These are phyloP conservation scores for Ambrosia artemisiifolia DNA, from an alignment of 129 eudicot genomes.

Conservation along the genomic window DNA sequence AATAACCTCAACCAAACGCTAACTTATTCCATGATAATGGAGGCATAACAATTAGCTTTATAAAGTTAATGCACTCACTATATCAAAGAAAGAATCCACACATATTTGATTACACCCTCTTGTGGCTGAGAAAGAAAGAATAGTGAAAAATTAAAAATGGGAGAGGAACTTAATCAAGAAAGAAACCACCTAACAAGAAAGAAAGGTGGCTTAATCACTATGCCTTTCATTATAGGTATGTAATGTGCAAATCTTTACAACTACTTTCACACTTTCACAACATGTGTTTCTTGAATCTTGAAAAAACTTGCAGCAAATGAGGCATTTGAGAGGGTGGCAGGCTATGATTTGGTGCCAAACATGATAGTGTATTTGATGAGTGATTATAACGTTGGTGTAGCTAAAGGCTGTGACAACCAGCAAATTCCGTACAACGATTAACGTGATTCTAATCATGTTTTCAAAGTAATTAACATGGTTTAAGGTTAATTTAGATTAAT, in stretches of 20 bases:
- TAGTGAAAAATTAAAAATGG: not conserved
- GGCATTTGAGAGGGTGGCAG: conserved; percentile 53
- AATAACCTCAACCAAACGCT: not conserved
- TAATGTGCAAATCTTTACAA: not conserved
- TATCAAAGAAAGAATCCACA: conserved; percentile 7
- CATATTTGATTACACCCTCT: not conserved
- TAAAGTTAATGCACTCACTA: not conserved
- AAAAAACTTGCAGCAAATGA: conserved; percentile 63
- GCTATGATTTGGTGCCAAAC: conserved; percentile 48
- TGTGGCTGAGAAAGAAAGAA: not conserved
- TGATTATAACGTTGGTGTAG: conserved; percentile 35
- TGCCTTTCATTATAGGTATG: conserved; percentile 33
- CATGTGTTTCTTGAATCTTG: too few species aligned
- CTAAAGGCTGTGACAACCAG: too few species aligned
- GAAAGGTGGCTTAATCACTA: conserved; percentile 26
- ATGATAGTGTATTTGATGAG: conserved; percentile 44
- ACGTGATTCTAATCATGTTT: too few species aligned
- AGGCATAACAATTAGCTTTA: not conserved
- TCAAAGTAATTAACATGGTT: too few species aligned
- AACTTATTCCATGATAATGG: not conserved
- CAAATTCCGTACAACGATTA: too few species aligned
- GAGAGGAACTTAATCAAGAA: conserved; percentile 14
- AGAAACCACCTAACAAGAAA: conserved; percentile 22
- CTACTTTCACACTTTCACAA: not conserved
- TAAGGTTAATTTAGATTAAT: too few species aligned